Base-by-base conservation (phyloP, 495 filamentous ascomycete species). In the Hyaloscypha finlandica region DNA sequence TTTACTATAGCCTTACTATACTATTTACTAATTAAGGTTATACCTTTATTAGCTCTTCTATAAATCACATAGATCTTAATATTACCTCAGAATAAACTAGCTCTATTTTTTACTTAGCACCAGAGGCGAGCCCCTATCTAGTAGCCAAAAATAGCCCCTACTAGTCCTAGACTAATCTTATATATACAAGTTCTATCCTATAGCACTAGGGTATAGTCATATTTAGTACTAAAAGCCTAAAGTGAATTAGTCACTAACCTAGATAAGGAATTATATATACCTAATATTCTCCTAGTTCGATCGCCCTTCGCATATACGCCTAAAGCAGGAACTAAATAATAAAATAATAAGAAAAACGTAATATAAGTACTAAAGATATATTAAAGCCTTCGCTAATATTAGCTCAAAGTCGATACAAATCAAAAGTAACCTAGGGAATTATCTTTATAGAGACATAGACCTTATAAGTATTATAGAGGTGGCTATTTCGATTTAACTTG, bases 241-340 rank as follows among this genome's bases (percentile, higher is more conserved):
- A 56, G 53, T 56, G 20, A 56, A 56, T 56, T n/a, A 56, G 53
- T 56, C 20, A 56, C 25, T 29, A 29, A 56, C 22, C 25, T 29
- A 56, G 22, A 11, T 56, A 29, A 20, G 22, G 9, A 56, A 29
- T 56, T 56, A 56, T 56, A 29, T 56, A 29, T 56, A 20, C 20
- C 20, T 56, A 56, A 29, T 56, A 56, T n/a, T n/a, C n/a, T n/a
- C 53, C 53, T 56, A 56, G 9, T 56, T 56, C 22, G 20, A 56
- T 56, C 22, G 53, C 53, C 53, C 53, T 20, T 56, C 53, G 9
- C 53, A 20, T 20, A 20, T 29, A 56, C 25, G 53, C 53, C 53
- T 29, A 56, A 56, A 56, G 53, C 53, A 56, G 53, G 53, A 56
- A 56, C 53, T 29, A 56, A 56, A 56, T 56, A 29, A 56, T 56